A percentile compares a stretch with the other conserved stretches of the same genome.
Evolutionary conservation across 257 asterid species (phyloP).

Genomic region (Marsdenia floribunda): DNA sequence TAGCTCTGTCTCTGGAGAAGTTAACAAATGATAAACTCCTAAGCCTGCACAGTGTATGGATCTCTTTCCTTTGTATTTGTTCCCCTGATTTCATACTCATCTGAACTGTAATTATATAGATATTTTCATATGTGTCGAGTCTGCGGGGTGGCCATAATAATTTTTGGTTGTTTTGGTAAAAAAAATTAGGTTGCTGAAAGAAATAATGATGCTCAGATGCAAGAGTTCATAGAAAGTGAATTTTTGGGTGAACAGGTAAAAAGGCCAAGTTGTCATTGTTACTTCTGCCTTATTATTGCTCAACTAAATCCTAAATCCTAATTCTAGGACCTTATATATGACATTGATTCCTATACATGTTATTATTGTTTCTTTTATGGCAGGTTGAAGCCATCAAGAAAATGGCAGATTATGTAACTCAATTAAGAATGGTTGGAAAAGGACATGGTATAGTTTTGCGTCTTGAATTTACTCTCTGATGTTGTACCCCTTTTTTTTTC

Average conservation of each 20-base stretch:
- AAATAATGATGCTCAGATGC: constrained; percentile 60
- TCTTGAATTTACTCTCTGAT: not conserved
- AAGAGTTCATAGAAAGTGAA: constrained; percentile 70
- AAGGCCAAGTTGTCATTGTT: constrained; percentile 1
- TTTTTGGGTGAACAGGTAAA: constrained; percentile 70
- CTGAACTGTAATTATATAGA: not conserved
- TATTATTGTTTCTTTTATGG: not conserved
- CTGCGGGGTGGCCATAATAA: no score
- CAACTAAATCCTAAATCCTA: not conserved
- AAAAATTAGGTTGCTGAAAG: constrained; percentile 51
- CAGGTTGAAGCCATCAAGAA: constrained; percentile 83
- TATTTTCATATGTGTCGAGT: no score
- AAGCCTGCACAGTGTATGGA: constrained; percentile 46
- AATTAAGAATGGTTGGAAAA: constrained; percentile 83
- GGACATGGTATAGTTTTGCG: constrained; percentile 64
- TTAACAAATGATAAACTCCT: constrained; percentile 60
- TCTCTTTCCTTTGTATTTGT: constrained; percentile 1
- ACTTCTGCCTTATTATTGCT: not conserved
- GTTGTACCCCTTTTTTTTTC: not conserved
- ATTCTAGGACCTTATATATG: not conserved
- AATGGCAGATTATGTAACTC: constrained; percentile 71
- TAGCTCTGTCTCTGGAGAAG: constrained; percentile 72
- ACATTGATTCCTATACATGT: not conserved
- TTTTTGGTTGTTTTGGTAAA: not conserved
- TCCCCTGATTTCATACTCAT: not conserved